Evolutionary conservation across 805 yeast species (phyloP).

Genomic region (Diddensiella transvaalensis): DNA sequence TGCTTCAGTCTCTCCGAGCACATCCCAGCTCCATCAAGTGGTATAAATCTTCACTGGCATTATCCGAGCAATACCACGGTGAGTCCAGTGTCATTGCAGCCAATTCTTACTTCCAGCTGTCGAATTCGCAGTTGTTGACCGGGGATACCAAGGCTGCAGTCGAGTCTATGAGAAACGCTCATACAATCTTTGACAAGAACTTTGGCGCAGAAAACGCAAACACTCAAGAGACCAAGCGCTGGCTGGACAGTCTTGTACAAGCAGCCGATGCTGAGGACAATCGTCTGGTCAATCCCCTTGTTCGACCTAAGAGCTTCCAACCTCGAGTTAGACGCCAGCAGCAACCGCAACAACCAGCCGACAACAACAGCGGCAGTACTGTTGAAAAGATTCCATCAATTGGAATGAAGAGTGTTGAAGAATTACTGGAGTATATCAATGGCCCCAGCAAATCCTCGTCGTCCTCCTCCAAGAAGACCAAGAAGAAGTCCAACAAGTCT

Average conservation of each 20-base stretch:
- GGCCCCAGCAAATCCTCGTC: too few relatives aligned
- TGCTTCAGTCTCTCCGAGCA: conserved; percentile 53
- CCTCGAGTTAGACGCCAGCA: conserved; percentile 1
- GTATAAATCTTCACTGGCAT: conserved; percentile 48
- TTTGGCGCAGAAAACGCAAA: conserved; percentile 66
- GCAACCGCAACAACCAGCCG: conserved; percentile 1
- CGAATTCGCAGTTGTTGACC: conserved; percentile 52
- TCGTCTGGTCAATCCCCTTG: too few relatives aligned
- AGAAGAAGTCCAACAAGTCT: conserved; percentile 33
- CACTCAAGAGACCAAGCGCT: conserved; percentile 64
- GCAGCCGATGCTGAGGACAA: conserved; percentile 40
- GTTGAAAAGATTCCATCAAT: conserved; percentile 32
- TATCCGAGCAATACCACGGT: conserved; percentile 54
- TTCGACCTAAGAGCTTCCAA: conserved; percentile 1
- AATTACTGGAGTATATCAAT: conserved; percentile 65
- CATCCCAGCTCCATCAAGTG: conserved; percentile 48
- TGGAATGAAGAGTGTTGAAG: conserved; percentile 66
- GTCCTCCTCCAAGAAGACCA: conserved; percentile 31
- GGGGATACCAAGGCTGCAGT: conserved; percentile 55
- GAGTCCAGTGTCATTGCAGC: conserved; percentile 59
- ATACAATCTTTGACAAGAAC: conserved; percentile 49
- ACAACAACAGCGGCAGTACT: conserved; percentile 3
- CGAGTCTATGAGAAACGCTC: conserved; percentile 53
- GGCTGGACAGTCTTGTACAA: conserved; percentile 56
- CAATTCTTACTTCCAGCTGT: conserved; percentile 63